phyloP scores from a whole-genome alignment of 495 filamentous ascomycete genomes.

The Trichoderma virens region DNA sequence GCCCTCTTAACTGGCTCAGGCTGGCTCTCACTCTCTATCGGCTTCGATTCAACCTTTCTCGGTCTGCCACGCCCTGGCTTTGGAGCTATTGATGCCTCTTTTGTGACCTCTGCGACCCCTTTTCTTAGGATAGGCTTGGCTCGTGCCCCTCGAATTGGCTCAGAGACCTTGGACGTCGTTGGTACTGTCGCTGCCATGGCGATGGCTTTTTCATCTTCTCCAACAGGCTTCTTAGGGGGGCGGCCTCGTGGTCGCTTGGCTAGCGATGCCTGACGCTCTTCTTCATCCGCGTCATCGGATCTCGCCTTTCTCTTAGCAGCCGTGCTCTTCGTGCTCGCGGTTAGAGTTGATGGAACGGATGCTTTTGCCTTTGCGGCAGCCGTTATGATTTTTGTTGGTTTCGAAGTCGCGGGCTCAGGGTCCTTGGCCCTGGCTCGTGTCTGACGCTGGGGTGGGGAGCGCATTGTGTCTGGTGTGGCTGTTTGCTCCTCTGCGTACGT shows the following conservation, averaged over 20 bases:
- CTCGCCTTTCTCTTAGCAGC: conserved; percentile 40
- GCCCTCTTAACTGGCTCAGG: conserved; percentile 28
- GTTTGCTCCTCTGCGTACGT: neutral
- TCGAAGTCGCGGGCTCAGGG: conserved; percentile 23
- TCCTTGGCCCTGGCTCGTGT: conserved; percentile 50
- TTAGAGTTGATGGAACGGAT: conserved; percentile 16
- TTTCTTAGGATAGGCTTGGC: neutral
- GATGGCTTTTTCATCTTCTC: conserved; percentile 19
- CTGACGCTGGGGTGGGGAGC: conserved; percentile 50
- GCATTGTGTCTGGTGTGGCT: conserved; percentile 21
- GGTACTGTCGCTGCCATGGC: conserved; percentile 13
- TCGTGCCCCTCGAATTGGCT: neutral
- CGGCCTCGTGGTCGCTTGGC: conserved; percentile 2
- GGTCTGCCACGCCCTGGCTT: conserved; percentile 25
- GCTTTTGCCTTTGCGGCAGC: conserved; percentile 33
- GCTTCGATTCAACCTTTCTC: conserved; percentile 22
- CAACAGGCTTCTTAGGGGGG: conserved; percentile 31
- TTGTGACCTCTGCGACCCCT: conserved; percentile 1
- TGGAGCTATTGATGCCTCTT: conserved; percentile 19
- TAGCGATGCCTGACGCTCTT: conserved; percentile 25
- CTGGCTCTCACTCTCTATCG: conserved; percentile 17
- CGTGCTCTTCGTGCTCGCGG: conserved; percentile 18
- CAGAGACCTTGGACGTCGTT: conserved; percentile 14
- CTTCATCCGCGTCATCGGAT: conserved; percentile 30
- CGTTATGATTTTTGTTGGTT: conserved; percentile 26